Evolutionary conservation across 139 green algal genomes (phyloP), one percentile per base, ranked within the genome.

Genomic region (Gonium pectorale): DNA sequence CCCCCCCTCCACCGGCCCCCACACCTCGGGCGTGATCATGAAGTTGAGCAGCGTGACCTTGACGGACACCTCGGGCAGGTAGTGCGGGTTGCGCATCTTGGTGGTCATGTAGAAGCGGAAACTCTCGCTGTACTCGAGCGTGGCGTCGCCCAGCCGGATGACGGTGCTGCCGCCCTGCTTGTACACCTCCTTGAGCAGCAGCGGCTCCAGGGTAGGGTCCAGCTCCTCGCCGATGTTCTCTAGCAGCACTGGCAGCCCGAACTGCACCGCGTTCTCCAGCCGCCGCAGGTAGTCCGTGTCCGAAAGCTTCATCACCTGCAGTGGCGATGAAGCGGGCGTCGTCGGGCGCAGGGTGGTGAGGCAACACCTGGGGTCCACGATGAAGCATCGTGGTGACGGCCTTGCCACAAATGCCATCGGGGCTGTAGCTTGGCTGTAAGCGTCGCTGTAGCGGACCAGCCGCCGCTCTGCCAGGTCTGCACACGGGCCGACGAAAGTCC

Each of bases 71-170:
- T 97, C 94, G 49, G 94, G 94, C 22, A 94, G 85, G 86, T 96
- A 97, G 89, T 97, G 94, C n/a, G 94, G 94, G 88, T 96, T 96
- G 41, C 93, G 92, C 60, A 96, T 86, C 89, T 96, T 95, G 62
- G 93, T 95, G 66, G 94, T 96, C 77, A 96, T 95, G 87, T 95
- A 96, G 86, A 96, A 95, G 46, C 77, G 81, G 90, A 97, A 97
- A n/a, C 88, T 41, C 29, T 92, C 87, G 46, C 83, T 88, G 90
- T 95, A 97, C 90, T 95, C 92, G 33, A 97, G 91, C 56, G 88
- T 92, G 38, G 83, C 43, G 86, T 97, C 94, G 13, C 94, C 94
- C n/a, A 97, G 86, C 2, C 88, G 80, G 79, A 97, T 96, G 79
- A 71, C 92, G 44, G 91, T 46, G 26, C 70, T 63, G 35, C 89